Evolutionary conservation across 257 asterid genomes (phyloP).

Genomic region (Paulownia fortunei): DNA sequence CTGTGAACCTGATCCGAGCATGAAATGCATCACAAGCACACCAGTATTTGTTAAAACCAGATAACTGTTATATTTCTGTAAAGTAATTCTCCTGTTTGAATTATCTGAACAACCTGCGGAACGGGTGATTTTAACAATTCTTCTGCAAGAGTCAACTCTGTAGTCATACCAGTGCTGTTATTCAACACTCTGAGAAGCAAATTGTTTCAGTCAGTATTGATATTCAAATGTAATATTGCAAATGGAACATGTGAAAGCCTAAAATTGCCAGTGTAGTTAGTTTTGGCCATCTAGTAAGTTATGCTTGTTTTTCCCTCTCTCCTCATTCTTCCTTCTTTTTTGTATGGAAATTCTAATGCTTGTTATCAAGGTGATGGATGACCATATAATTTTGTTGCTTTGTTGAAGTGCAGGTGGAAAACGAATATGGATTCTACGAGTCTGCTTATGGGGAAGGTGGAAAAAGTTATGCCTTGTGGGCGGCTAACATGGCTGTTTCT

Average conservation of each 20-base stretch:
- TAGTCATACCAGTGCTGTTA: conserved; percentile 12
- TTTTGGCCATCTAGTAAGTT: neutral
- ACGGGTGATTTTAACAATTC: neutral
- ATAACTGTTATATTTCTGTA: neutral
- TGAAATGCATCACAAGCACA: conserved; percentile 2
- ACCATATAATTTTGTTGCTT: neutral
- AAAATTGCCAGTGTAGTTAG: conserved; percentile 17
- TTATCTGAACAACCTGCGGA: no score
- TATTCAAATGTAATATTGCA: conserved; percentile 15
- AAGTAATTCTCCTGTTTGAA: neutral
- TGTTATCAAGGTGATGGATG: conserved; percentile 23
- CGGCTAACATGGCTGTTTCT: conserved; percentile 86
- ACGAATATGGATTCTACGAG: conserved; percentile 88
- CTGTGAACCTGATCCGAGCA: neutral
- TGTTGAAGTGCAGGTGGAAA: conserved; percentile 72
- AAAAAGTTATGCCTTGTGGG: conserved; percentile 81
- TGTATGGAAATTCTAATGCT: conserved; percentile 1
- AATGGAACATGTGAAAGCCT: neutral
- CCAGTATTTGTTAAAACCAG: neutral
- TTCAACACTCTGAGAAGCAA: conserved; percentile 14
- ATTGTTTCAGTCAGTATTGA: neutral
- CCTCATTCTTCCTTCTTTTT: conserved; percentile 18
- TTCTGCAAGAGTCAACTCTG: conserved; percentile 2
- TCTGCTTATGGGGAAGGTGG: conserved; percentile 90
- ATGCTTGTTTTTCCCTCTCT: neutral